Evolutionary conservation across 2,329 filamentous ascomycete species (phyloP).

Genomic region (Simplicillium aogashimaense): DNA sequence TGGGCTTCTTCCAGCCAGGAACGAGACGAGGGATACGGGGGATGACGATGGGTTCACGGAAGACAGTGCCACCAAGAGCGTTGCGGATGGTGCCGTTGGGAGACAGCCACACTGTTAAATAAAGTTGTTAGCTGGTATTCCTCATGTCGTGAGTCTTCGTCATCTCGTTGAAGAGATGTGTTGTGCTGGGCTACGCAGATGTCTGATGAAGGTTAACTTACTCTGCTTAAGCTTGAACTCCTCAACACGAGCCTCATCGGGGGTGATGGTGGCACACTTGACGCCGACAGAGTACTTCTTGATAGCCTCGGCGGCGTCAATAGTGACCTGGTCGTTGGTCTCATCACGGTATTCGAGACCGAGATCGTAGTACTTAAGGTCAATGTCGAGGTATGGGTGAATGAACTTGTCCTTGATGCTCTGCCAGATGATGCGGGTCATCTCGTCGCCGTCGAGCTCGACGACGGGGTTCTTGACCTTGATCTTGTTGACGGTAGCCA

Average conservation of each 20-base stretch:
- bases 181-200: not conserved
- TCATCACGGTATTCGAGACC: slow-evolving; percentile 90
- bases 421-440: slow-evolving; percentile 99
- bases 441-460: slow-evolving; percentile 90
- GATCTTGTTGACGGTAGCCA: slow-evolving; percentile 69
- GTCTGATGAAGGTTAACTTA: slow-evolving; percentile 30
- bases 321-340: slow-evolving; percentile 92
- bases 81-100: slow-evolving; percentile 86
- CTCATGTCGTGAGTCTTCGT: too few species aligned
- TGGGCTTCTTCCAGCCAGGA: slow-evolving; percentile 96
- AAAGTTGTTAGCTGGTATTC: slow-evolving; percentile 9
- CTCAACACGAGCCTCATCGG: slow-evolving; percentile 90
- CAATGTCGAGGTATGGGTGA: slow-evolving; percentile 88
- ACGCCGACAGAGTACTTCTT: slow-evolving; percentile 98
- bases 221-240: slow-evolving; percentile 99
- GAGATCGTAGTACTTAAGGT: slow-evolving; percentile 96
- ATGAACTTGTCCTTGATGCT: slow-evolving; percentile 99
- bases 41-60: slow-evolving; percentile 98
- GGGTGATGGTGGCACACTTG: slow-evolving; percentile 99
- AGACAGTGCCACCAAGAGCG: slow-evolving; percentile 82
- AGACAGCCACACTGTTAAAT: slow-evolving; percentile 77
- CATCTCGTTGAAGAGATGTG: too few species aligned
- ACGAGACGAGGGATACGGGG: slow-evolving; percentile 86
- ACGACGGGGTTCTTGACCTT: slow-evolving; percentile 99
- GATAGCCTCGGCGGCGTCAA: slow-evolving; percentile 93